Base-by-base conservation (phyloP, 225 moss, liverwort and hornwort species). In the Pseudoscleropodium purum region DNA sequence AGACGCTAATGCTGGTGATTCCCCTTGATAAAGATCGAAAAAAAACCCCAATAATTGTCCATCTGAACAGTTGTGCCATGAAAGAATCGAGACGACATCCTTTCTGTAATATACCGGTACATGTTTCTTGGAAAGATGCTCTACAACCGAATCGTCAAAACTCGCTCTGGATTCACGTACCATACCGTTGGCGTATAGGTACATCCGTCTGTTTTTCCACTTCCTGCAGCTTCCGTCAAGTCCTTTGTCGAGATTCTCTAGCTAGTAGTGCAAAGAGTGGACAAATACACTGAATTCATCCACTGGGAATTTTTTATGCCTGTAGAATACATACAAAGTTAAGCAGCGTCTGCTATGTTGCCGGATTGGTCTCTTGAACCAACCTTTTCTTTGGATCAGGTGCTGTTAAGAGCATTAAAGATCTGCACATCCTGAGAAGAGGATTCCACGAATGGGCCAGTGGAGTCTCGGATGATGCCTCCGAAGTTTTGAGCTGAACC, bases 351-450 rank as follows among this genome's bases (percentile, higher is more conserved):
- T 54, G 30, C 19, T 56, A 56, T 45, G 59, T 27, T 68, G 62
- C 60, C 54, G 7, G 17, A 54, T 18, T 45, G 45, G 65, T 57
- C n/a, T 83, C 82, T 78, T 39, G 31, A 68, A 54, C 43, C 70
- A 69, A 73, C 18, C 18, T 30, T 72, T 79, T 26, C 33, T 65
- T 61, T 31, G 60, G 56, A 87, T 81, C 47, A 39, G 33, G 57
- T 59, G 77, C 64, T 69, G 87, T 72, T 51, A 56, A 63, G 43
- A 77, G 86, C 81, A 82, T 47, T 24, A 89, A 69, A 30, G 75
- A 89, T 82, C 82, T 93, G 87, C 85, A 89, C 85, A 88, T 91
- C 81, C 89, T 90, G 87, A 91, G 65, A 73, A 92, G 79, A 67
- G 90, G 89, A 52, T 85, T 89, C 93, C 89, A 89, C 49, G 75